Base-by-base conservation (phyloP, 345 rosid genomes). In the Moricandia arvensis region DNA sequence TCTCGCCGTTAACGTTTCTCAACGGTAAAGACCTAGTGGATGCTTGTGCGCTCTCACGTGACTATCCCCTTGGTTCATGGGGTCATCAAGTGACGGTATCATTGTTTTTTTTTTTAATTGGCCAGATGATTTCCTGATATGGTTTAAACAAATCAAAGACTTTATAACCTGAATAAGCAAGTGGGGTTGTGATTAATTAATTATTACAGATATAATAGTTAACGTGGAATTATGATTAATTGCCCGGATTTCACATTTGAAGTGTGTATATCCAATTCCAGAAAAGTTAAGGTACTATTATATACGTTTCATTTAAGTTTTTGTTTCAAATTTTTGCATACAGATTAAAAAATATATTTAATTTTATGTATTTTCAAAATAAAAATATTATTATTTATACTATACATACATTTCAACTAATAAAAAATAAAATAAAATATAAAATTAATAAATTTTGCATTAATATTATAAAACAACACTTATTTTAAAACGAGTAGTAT, bases 41-140 rank as follows among this genome's bases (percentile, higher is more conserved):
- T 58, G 68, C 43, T 6, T 26, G 80, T 71, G 76, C 67, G 31
- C 10, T 58, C 76, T 33, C 81, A 77, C 76, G 80, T 71, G 76
- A 77, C 62, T 65, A 77, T 33, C 80, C 76, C 76, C 51, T 45
- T 45, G 16, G 16, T 45, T 4, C 16, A 45, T 33, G 37, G 37
- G 37, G 51, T 45, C 51, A 21, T 21, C 24, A 21, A 4, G 43
- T 37, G 43, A 6, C 0, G 43, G 43, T 37, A 37, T 37, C 12
- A 37, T 37, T 35, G 10, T 1, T 35, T 8, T 35, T 3, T 37
- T 33, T 33, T 33, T 33, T 33, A 33, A 33, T 33, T 7, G 37
- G 37, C 37, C 2, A 8, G 37, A 45, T 45, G 51, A 45, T n/a
- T 45, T 11, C 43, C 61, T 59, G 54, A 38, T 41, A 29, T 57